Evolutionary conservation across 1,284 basidiomycete species (phyloP).

Genomic region (Phaffia rhodozyma): DNA sequence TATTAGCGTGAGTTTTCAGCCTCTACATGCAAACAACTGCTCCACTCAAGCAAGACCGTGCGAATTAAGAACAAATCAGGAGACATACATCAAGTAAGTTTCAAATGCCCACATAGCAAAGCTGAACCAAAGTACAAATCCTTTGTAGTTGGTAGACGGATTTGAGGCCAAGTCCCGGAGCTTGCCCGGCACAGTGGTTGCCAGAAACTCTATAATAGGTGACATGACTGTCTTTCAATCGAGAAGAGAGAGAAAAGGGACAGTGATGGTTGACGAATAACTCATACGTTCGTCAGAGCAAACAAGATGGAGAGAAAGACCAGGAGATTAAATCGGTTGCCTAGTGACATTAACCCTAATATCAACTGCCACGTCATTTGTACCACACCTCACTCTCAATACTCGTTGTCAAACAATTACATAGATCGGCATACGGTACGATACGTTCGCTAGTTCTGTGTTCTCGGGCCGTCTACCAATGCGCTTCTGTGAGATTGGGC

Average conservation of each 20-base stretch:
- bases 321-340: too few relatives aligned
- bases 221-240: background rate
- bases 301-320: too few relatives aligned
- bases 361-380: too few relatives aligned
- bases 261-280: too few relatives aligned
- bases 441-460: too few relatives aligned
- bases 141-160: conserved; percentile 52
- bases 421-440: too few relatives aligned
- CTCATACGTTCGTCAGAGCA: too few relatives aligned
- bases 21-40: background rate
- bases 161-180: conserved; percentile 10
- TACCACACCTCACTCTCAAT: too few relatives aligned
- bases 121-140: conserved; percentile 57
- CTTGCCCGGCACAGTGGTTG: background rate
- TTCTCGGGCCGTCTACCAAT: too few relatives aligned
- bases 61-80: background rate
- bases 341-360: too few relatives aligned
- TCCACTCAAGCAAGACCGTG: conserved; percentile 8
- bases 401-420: too few relatives aligned
- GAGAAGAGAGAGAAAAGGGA: background rate
- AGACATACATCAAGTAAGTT: conserved; percentile 60
- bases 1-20: background rate
- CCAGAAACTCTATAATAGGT: conserved; percentile 2
- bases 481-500: too few relatives aligned
- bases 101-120: conserved; percentile 73